Evolutionary conservation across 169 alveolate species (phyloP).

Genomic region (Cyclospora cayetanensis): DNA sequence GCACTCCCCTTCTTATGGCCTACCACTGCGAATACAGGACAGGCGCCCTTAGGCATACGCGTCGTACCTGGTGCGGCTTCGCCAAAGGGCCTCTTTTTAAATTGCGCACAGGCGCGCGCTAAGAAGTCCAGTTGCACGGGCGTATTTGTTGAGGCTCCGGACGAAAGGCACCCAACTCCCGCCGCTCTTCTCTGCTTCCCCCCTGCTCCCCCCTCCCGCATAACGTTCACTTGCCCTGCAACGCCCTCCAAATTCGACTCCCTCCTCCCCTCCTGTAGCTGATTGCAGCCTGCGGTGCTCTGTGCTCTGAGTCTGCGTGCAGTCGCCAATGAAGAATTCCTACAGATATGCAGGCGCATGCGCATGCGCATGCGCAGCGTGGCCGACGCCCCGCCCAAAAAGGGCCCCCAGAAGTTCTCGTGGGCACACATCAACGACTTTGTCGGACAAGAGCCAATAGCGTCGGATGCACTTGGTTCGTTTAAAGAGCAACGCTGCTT

Average conservation of each 20-base stretch:
- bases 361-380: too few relatives aligned
- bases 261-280: too few relatives aligned
- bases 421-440: not conserved
- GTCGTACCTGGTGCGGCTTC: not conserved
- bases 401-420: not conserved
- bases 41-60: not conserved
- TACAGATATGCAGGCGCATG: slow-evolving; percentile 1
- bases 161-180: too few relatives aligned
- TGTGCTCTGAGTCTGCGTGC: too few relatives aligned
- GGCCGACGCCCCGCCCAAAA: not conserved
- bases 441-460: not conserved
- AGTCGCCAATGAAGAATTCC: not conserved
- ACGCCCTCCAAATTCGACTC: too few relatives aligned
- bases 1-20: not conserved
- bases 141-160: too few relatives aligned
- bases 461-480: not conserved
- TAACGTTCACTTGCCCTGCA: not conserved
- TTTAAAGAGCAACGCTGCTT: too few relatives aligned
- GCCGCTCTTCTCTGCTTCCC: not conserved
- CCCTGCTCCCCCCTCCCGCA: not conserved
- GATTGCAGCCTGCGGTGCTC: too few relatives aligned
- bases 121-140: too few relatives aligned
- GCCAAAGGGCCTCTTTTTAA: too few relatives aligned
- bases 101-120: too few relatives aligned
- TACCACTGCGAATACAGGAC: not conserved